phyloP scores from a whole-genome alignment of 2,329 filamentous ascomycete species.

The Colletotrichum sp. region DNA sequence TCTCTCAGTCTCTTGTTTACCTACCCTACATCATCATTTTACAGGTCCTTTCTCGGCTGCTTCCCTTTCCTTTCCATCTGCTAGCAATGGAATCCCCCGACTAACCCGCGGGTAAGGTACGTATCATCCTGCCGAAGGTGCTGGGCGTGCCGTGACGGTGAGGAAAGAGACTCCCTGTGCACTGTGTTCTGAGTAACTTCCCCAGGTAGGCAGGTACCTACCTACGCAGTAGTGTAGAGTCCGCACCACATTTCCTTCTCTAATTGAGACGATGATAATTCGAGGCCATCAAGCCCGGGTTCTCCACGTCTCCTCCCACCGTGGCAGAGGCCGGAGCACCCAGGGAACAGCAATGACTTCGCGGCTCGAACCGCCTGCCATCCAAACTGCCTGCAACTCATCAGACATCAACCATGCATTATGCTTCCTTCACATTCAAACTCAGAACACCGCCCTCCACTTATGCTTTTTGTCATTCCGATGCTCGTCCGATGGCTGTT shows the following conservation, averaged over 20 bases:
- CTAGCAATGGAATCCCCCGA: background rate
- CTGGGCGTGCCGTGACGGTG: background rate
- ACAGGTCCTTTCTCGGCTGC: background rate
- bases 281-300: background rate
- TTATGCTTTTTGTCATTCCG: background rate
- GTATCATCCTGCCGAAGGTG: background rate
- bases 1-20: background rate
- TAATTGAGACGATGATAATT: conserved; percentile 6
- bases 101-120: background rate
- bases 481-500: background rate
- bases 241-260: background rate
- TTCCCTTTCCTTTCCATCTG: background rate
- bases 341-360: background rate
- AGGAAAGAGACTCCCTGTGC: background rate
- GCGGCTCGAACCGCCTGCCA: conserved; percentile 16
- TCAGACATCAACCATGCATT: background rate
- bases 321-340: background rate
- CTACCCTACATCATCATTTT: background rate
- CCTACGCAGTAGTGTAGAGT: background rate
- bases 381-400: background rate
- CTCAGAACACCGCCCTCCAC: background rate
- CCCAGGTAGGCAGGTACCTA: background rate
- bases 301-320: background rate
- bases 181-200: background rate
- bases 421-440: background rate